Evolutionary conservation across 2,329 filamentous ascomycete species (phyloP).

Genomic region (Hypomyces perniciosus): DNA sequence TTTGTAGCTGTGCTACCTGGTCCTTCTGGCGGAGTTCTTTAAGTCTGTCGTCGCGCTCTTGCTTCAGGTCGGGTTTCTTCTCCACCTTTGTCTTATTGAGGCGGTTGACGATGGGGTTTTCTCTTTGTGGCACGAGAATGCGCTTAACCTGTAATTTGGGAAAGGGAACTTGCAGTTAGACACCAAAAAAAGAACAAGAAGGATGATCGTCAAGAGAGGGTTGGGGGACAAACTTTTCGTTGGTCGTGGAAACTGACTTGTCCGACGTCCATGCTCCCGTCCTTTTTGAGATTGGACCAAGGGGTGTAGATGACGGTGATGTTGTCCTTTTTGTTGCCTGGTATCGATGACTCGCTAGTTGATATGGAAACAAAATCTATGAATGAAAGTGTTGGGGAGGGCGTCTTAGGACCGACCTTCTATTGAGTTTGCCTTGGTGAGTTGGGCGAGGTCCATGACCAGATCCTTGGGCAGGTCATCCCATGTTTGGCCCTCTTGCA

Average conservation of each 20-base stretch:
- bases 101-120: slow-evolving; percentile 92
- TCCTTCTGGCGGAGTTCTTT: slow-evolving; percentile 68
- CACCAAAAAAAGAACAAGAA: background rate
- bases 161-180: background rate
- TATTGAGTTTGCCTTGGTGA: slow-evolving; percentile 98
- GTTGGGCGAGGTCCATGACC: slow-evolving; percentile 83
- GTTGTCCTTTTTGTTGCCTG: slow-evolving; percentile 98
- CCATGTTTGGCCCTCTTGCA: slow-evolving; percentile 75
- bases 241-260: slow-evolving; percentile 93
- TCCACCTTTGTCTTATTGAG: slow-evolving; percentile 95
- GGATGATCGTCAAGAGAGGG: background rate
- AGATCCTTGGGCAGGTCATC: slow-evolving; percentile 70
- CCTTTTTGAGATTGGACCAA: slow-evolving; percentile 93
- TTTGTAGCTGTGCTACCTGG: slow-evolving; percentile 52
- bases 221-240: slow-evolving; percentile 49
- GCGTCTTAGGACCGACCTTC: slow-evolving; percentile 56
- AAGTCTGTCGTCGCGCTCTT: slow-evolving; percentile 73
- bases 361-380: background rate
- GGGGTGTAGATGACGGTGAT: slow-evolving; percentile 95
- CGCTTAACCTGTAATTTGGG: slow-evolving; percentile 59
- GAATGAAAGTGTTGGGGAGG: background rate
- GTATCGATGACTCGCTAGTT: background rate
- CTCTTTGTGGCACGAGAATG: slow-evolving; percentile 70
- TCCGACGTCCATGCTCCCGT: slow-evolving; percentile 89
- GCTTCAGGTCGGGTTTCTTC: slow-evolving; percentile 73